Evolutionary conservation across 139 green algal genomes (phyloP), one percentile per base, ranked within the genome.

Genomic region (Coelastrella sp.): DNA sequence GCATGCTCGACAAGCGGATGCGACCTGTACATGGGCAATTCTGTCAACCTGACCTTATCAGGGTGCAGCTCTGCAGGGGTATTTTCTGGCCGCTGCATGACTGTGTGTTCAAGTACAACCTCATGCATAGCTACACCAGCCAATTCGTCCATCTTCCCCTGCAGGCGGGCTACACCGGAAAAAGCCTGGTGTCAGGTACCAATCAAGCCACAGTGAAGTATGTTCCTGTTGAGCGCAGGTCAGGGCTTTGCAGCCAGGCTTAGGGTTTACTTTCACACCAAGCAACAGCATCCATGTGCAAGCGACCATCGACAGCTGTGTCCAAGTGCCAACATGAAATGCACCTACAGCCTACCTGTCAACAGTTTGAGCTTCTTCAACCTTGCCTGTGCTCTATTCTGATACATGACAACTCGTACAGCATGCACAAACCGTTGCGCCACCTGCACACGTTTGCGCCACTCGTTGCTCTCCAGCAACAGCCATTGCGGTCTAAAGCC

Each of bases 391-490:
- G 88, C 72, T 30, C 90, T 83, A 41, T 64, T 50, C 15, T 79
- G 76, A 43, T 79, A 89, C 15, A 94, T 88, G 23, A 93, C 85
- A 25, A 85, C 76, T 41, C 89, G 82, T 30, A 72, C 89, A 15
- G 89, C 89, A n/a, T 87, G 64, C 48, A 88, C 80, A 66, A 93
- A 93, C 27, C 85, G 69, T 64, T 89, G 50, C 45, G 90, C 48
- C 9, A 87, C 85, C 19, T 81, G 75, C 3, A 84, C 83, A 21
- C 91, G 88, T 76, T 92, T 93, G n/a, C 80, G 64, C 88, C 89
- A 92, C 60, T 91, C 85, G 41, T 90, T 89, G 32, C 81, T 83
- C 59, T 93, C 89, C 2, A 91, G 80, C 63, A 91, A 66, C 48
- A 89, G 76, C 91, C 89, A 93, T 30, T 87, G 87, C 25, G 91